Base-by-base conservation (phyloP, 768 basidiomycete genomes). In the Mycena metata region DNA sequence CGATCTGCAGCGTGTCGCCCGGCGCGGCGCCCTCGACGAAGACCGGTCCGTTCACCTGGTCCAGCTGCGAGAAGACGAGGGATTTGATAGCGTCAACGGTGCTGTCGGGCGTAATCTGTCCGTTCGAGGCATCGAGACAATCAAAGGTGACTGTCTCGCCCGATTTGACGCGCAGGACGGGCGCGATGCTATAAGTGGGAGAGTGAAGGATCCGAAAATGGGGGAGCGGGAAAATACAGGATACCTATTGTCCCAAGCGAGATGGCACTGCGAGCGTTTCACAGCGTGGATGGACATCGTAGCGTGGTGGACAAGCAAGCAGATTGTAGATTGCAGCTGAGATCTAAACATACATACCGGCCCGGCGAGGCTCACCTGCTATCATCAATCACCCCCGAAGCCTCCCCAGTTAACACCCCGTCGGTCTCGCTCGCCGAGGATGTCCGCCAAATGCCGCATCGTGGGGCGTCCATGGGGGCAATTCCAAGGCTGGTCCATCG, bases 391-490 rank as follows among this genome's bases (percentile, higher is more conserved):
- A 17, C 41, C 21, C 23, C 42, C 54, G 50, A 62, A 71, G 15
- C 19, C 56, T 36, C 55, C 26, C 69, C 65, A 71, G n/a, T 60
- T 21, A 5, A 64, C 46, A 12, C 16, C 39, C 33, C 63, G n/a
- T 54, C 66, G 35, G 36, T 69, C 13, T 49, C 35, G 50, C 67
- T 72, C 65, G 43, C 42, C 56, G 3, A 74, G 68, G 60, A 92
- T 81, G 75, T 91, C 91, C 52, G 83, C 83, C 33, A 92, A 81
- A 80, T 91, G 92, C 35, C 90, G 89, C 93, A 92, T 93, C 43
- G 93, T 95, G 3, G 93, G 93, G 33, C 93, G 81, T 10, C 93
- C 93, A 75, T 94, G 93, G n/a, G 93, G 93, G 75, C 93, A 94
- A 64, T 93, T 91, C 93, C 93, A 95, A 1, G 93, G 93, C 70